Evolutionary conservation across 352 stramenopile species (phyloP), one percentile per base, ranked within the genome.

Genomic region (Phytophthora citrophthora): DNA sequence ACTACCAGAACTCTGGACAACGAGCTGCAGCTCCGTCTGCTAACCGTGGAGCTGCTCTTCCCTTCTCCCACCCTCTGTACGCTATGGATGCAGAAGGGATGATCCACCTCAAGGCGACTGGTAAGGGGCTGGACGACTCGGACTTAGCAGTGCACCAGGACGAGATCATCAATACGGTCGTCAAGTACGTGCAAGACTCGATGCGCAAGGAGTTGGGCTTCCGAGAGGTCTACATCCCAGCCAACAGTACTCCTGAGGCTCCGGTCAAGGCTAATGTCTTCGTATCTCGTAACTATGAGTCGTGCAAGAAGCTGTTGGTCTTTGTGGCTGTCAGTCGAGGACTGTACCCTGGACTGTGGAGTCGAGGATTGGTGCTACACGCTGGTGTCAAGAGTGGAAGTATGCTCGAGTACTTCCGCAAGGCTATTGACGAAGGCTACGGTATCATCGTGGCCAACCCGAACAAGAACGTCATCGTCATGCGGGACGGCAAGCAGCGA

Each of bases 331-430:
- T 94, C 6, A 94, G 85, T 56, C 75, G 86, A 0, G 88, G 88
- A 0, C 72, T 94, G 8, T 94, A 89, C 38, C 89, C 89, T 1
- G 89, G 89, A 2, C 61, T 97, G 11, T 97, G 89, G 89, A 95
- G 86, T 38, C 88, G 89, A 2, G 88, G 85, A 0, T 63, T 97
- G 5, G 81, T 95, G 40, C 74, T 97, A 32, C 87, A 96, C 47
- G 87, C 86, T 9, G 89, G 89, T n/a, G 78, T 97, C 51, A 88
- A 94, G 62, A 88, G 81, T 15, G 89, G 89, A 9, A 93, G 85
- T 16, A 97, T 97, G 89, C 74, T 97, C 54, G 82, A 89, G 46
- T 96, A 95, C 64, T 95, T 97, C 55, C 83, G 87, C 64, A 93
- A 94, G 64, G 89, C 89, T 4, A 79, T 95, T 1, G 83, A 91